Conservation (phyloP, 2,329 filamentous ascomycete species). For the Alternaria panax region DNA sequence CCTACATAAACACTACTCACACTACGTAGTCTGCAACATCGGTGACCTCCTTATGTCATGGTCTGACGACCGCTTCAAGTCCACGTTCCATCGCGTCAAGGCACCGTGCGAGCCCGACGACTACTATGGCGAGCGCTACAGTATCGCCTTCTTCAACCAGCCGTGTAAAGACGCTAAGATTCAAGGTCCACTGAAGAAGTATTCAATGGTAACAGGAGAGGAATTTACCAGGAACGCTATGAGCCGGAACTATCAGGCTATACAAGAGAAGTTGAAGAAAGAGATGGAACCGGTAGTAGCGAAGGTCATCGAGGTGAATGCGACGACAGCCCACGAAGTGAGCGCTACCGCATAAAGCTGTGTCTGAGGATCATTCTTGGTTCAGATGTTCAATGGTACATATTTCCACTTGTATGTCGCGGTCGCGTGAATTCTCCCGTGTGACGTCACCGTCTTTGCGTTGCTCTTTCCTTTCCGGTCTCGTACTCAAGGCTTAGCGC, state of each 20-base stretch:
- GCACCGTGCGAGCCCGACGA: constrained; percentile 62
- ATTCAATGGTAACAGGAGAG: constrained; percentile 65
- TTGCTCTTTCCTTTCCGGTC: too few relatives aligned
- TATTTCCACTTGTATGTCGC: not conserved
- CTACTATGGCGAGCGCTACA: constrained; percentile 68
- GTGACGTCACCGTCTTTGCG: too few relatives aligned
- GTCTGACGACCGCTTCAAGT: constrained; percentile 73
- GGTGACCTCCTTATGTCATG: constrained; percentile 72
- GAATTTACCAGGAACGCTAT: constrained; percentile 67
- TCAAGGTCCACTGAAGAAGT: constrained; percentile 68
- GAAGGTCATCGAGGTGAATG: not conserved
- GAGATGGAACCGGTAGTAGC: not conserved
- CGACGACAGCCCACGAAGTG: not conserved
- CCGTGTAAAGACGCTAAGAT: constrained; percentile 65
- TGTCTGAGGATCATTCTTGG: not conserved
- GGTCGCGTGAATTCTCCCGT: not conserved
- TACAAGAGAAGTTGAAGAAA: constrained; percentile 58
- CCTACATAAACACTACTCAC: not conserved
- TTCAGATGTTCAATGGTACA: not conserved
- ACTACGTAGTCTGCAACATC: constrained; percentile 68
- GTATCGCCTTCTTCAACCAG: constrained; percentile 72
- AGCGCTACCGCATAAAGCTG: not conserved
- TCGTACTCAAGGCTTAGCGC: too few relatives aligned
- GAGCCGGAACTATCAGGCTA: constrained; percentile 62
- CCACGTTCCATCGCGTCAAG: constrained; percentile 70